Evolutionary conservation across 257 asterid genomes (phyloP), one percentile per base, ranked within the genome.

Genomic region (Nicotiana otophora): DNA sequence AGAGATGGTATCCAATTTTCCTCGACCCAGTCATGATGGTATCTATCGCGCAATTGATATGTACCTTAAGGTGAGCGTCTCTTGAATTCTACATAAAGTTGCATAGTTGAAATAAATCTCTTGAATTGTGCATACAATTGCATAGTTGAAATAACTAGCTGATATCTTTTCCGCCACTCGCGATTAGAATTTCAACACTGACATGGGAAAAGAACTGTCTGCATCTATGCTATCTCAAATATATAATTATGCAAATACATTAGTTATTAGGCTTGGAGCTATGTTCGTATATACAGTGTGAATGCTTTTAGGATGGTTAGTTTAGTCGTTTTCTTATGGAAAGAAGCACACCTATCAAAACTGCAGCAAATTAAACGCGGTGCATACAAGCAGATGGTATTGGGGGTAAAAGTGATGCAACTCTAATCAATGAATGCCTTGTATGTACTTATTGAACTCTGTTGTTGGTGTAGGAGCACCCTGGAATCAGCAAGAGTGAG

Each of bases 11-110:
- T 91, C 98, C 1, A 69, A 92, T 58, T 89, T 89, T 61, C 75
- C 90, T 12, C 90, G 98, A 10, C 97, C 98, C 3, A 88, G 91
- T n/a, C 99, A 96, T 14, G 99, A 96, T 53, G 96, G 93, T 26
- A 88, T 95, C 23, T 95, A 95, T 85, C 91, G 93, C 0, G 98
- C 98, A 83, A 89, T 95, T 17, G 99, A 96, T 83, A 89, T 90
- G 67, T 96, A 86, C 83, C 94, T 96, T 75, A 96, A 94, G 95
- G 99, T 93, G 88, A 88, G 55, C 4, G 19, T 81, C 76, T 57
- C 30, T 51, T 26, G 30, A 80, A 46, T 10, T 75, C 54, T 60
- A 70, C 34, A 9, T 8, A 57, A 17, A 77, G 80, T 42, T n/a
- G 28, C 31, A 63, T 77, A n/a, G 53, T 51, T 26, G 28, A 51